A percentile compares a stretch with the other conserved stretches of the same genome.
Conservation (phyloP, 139 green algal genomes). For the Gonium pectorale region DNA sequence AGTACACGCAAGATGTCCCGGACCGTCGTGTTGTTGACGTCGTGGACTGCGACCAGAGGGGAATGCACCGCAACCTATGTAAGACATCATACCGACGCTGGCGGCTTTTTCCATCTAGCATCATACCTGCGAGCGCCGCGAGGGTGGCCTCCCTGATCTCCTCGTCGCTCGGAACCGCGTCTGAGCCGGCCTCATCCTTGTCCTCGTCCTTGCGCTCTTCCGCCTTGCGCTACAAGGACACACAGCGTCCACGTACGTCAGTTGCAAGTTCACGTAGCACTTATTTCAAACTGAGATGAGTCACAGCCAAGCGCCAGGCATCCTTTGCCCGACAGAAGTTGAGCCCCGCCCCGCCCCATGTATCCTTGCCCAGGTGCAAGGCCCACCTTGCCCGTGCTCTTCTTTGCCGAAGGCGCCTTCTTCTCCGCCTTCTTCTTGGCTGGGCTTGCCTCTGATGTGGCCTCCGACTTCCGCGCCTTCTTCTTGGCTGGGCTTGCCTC, state of each 20-base stretch:
- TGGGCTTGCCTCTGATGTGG: too few species aligned
- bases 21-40: slow-evolving; percentile 32
- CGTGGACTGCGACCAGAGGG: slow-evolving; percentile 1
- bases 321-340: neutral
- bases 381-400: slow-evolving; percentile 21
- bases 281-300: too few species aligned
- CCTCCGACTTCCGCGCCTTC: slow-evolving; percentile 4
- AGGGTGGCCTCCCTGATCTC: slow-evolving; percentile 19
- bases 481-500: too few species aligned
- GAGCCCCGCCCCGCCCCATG: too few species aligned
- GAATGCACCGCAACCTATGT: too few species aligned
- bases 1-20: slow-evolving; percentile 25
- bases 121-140: slow-evolving; percentile 1
- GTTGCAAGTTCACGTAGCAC: neutral
- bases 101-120: too few species aligned
- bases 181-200: slow-evolving; percentile 12
- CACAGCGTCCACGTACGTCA: neutral
- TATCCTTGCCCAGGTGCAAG: neutral
- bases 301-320: neutral
- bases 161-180: slow-evolving; percentile 7
- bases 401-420: slow-evolving; percentile 29
- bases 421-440: neutral
- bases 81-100: neutral
- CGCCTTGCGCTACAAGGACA: neutral
- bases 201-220: slow-evolving; percentile 25